Evolutionary conservation across 2,329 filamentous ascomycete species (phyloP).

Genomic region (Exserohilum turcica): DNA sequence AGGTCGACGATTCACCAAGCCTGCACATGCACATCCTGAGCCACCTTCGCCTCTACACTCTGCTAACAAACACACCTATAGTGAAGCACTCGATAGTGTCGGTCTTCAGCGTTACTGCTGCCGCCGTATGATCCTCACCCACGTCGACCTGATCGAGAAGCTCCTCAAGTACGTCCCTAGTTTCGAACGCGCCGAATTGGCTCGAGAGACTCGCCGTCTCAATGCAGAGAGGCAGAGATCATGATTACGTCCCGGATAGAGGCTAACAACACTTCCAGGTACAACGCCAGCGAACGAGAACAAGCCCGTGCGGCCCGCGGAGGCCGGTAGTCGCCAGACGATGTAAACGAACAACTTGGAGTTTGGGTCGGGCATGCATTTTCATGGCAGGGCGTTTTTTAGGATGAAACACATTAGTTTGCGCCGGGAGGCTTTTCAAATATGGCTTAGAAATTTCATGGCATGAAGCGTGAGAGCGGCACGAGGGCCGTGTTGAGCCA

Average conservation of each 20-base stretch:
- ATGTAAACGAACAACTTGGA: constrained; percentile 13
- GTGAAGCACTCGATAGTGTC: constrained; percentile 94
- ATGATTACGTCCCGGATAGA: constrained; percentile 19
- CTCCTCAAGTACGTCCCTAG: constrained; percentile 64
- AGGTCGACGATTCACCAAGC: not conserved
- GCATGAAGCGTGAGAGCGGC: not conserved
- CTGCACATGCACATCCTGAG: not conserved
- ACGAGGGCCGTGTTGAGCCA: not conserved
- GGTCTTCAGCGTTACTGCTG: constrained; percentile 97
- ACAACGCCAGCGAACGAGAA: constrained; percentile 46
- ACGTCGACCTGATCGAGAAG: constrained; percentile 98
- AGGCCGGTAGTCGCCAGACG: constrained; percentile 20
- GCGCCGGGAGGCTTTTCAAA: not conserved
- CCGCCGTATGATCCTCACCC: constrained; percentile 98
- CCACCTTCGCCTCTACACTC: not conserved
- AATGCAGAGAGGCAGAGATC: not conserved
- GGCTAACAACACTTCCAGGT: constrained; percentile 35
- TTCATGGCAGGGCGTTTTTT: constrained; percentile 25
- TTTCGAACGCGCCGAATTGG: constrained; percentile 14
- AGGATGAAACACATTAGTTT: constrained; percentile 9
- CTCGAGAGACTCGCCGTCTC: constrained; percentile 8
- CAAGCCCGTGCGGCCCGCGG: constrained; percentile 37
- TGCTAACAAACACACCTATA: constrained; percentile 46
- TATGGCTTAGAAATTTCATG: not conserved
- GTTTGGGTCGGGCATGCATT: constrained; percentile 24